Conservation (phyloP, 2,329 filamentous ascomycete genomes). For the Colletotrichum sp. region DNA sequence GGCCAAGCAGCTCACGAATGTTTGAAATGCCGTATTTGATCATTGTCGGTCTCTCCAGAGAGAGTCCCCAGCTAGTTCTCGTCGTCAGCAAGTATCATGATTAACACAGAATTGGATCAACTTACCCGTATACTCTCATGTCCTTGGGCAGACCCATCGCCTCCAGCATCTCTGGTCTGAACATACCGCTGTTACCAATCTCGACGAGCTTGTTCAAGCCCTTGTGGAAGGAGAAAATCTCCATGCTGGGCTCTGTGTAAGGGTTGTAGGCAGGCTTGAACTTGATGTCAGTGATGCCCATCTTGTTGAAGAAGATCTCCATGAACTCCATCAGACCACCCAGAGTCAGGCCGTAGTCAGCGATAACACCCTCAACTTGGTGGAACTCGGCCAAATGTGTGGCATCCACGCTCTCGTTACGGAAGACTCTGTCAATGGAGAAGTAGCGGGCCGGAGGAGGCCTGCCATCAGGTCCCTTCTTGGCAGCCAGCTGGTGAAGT, state of each 20-base stretch:
- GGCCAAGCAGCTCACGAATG: conserved; percentile 89
- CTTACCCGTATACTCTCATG: conserved; percentile 83
- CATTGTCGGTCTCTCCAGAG: conserved; percentile 95
- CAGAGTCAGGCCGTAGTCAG: conserved; percentile 90
- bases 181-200: conserved; percentile 99
- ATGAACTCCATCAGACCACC: conserved; percentile 94
- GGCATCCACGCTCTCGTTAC: conserved; percentile 95
- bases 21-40: conserved; percentile 92
- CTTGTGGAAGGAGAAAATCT: conserved; percentile 95
- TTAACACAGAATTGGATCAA: background rate
- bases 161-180: conserved; percentile 96
- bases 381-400: conserved; percentile 98
- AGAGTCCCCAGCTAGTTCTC: conserved; percentile 62
- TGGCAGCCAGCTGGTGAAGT: conserved; percentile 85
- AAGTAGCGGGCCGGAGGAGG: conserved; percentile 86
- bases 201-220: conserved; percentile 91
- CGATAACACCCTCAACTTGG: conserved; percentile 98
- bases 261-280: conserved; percentile 99
- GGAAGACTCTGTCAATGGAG: conserved; percentile 97
- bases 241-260: conserved; percentile 95
- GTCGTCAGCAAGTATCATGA: background rate
- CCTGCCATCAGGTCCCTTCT: conserved; percentile 74
- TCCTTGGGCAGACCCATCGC: conserved; percentile 92
- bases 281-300: conserved; percentile 83
- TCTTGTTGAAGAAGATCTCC: conserved; percentile 94